Base-by-base conservation (phyloP, 768 basidiomycete species). In the Trametes cinnabarina region DNA sequence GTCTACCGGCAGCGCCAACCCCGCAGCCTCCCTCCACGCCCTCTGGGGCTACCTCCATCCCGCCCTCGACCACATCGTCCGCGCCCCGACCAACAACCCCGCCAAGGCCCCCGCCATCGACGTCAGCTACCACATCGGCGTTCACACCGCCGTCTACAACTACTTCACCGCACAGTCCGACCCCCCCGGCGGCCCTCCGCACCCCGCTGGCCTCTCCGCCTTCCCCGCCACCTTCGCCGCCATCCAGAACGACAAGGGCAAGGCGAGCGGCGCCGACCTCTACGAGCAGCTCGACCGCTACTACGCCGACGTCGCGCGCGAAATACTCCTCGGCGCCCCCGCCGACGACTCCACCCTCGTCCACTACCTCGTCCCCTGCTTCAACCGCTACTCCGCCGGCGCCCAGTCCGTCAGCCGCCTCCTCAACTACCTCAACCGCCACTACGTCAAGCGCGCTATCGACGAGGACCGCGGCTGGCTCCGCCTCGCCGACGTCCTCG, bases 381-480 rank as follows among this genome's bases (percentile, higher is more conserved):
- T 88, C 77, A 79, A 81, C 62, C 87, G 88, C 51, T 91, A 82
- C 69, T 79, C 79, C 60, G 77, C 82, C 41, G 88, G 89, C 47
- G 84, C 84, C 3, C 80, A 82, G 61, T 81, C 87, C 51, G 82
- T 86, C 55, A 81, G 86, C 71, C 82, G 89, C 64, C 81, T 91
- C 30, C 78, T 90, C 64, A 90, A 83, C 74, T 91, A 91, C 63
- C 76, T 84, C 46, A 84, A 84, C 66, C 73, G 83, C 35, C 86
- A 88, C 69, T 86, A 86, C 67, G 85, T 91, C 61, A 87, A 87
- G 67, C 85, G 88, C 25, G 86, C 85, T 43, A 76, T 87, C 15
- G 88, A 91, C 70, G 88, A 91, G 70, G 89, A 89, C 71, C 82
- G 77, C 62, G 88, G 89, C 40, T 91, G 89, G 89, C 76, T 90